Evolutionary conservation across 2,329 filamentous ascomycete genomes (phyloP).

Genomic region (Verticillium tricorpus): DNA sequence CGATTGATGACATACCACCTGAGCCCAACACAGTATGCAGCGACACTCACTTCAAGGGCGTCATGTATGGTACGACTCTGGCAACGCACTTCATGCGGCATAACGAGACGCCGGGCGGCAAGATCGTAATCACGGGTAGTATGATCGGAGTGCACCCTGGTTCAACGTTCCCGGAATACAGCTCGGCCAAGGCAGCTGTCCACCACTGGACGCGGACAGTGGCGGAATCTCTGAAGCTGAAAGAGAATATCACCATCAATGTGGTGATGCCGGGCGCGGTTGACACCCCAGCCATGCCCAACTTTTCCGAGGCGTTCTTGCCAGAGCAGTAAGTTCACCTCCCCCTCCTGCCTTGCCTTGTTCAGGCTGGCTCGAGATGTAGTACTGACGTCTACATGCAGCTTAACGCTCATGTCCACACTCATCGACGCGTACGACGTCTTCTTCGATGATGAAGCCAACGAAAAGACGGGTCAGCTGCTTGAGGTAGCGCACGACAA

Average conservation of each 20-base stretch:
- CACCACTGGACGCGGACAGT: conserved; percentile 31
- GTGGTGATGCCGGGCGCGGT: conserved; percentile 42
- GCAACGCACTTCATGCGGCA: conserved; percentile 50
- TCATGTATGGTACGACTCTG: conserved; percentile 43
- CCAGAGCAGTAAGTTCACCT: conserved; percentile 18
- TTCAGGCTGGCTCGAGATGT: not conserved
- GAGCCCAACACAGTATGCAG: conserved; percentile 39
- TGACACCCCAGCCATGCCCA: conserved; percentile 36
- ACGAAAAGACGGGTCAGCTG: conserved; percentile 9
- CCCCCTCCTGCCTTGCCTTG: not conserved
- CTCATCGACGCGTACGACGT: conserved; percentile 8
- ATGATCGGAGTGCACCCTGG: conserved; percentile 39
- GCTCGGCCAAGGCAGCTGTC: conserved; percentile 44
- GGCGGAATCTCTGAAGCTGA: conserved; percentile 32
- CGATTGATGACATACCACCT: conserved; percentile 26
- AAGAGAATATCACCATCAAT: conserved; percentile 45
- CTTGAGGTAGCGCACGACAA: conserved; percentile 13
- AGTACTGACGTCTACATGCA: not conserved
- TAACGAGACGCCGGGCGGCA: conserved; percentile 36
- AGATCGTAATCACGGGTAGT: conserved; percentile 38
- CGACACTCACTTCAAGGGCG: conserved; percentile 45
- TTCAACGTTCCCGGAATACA: conserved; percentile 41
- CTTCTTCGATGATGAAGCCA: conserved; percentile 12
- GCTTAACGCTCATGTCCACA: conserved; percentile 3
- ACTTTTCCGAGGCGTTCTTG: conserved; percentile 35